Evolutionary conservation across 768 basidiomycete genomes (phyloP).

Genomic region (Amanita thiersii): DNA sequence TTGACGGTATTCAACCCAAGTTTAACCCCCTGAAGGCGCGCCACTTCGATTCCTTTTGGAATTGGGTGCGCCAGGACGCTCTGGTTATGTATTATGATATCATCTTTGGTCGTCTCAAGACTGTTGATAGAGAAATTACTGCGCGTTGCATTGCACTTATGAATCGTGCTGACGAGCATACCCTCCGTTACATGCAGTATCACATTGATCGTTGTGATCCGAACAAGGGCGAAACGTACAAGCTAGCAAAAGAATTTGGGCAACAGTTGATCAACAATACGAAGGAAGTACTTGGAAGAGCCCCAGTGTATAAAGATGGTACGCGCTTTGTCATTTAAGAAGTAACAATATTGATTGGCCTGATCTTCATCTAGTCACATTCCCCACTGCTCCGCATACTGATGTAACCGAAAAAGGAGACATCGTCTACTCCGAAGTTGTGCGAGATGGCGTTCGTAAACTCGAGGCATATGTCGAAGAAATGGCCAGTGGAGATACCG

Average conservation of each 20-base stretch:
- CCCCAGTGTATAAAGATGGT: conserved; percentile 97
- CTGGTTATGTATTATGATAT: conserved; percentile 98
- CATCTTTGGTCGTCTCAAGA: conserved; percentile 89
- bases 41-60: conserved; percentile 98
- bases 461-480: conserved; percentile 96
- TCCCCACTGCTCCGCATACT: conserved; percentile 96
- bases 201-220: conserved; percentile 81
- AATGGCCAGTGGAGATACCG: conserved; percentile 94
- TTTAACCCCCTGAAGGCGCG: conserved; percentile 96
- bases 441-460: conserved; percentile 93
- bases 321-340: conserved; percentile 19
- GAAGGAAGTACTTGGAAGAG: conserved; percentile 67
- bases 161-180: conserved; percentile 91
- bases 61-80: conserved; percentile 98
- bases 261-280: conserved; percentile 94
- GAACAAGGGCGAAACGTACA: conserved; percentile 82
- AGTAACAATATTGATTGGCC: conserved; percentile 9
- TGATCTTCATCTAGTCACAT: conserved; percentile 62
- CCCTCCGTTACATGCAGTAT: conserved; percentile 94
- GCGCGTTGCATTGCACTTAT: conserved; percentile 96
- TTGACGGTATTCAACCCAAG: conserved; percentile 90
- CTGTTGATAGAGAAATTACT: conserved; percentile 93
- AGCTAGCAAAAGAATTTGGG: conserved; percentile 94
- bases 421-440: conserved; percentile 90
- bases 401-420: conserved; percentile 92